Conservation (phyloP, 108 stramenopile genomes). For the Cyclotella kingstonii region DNA sequence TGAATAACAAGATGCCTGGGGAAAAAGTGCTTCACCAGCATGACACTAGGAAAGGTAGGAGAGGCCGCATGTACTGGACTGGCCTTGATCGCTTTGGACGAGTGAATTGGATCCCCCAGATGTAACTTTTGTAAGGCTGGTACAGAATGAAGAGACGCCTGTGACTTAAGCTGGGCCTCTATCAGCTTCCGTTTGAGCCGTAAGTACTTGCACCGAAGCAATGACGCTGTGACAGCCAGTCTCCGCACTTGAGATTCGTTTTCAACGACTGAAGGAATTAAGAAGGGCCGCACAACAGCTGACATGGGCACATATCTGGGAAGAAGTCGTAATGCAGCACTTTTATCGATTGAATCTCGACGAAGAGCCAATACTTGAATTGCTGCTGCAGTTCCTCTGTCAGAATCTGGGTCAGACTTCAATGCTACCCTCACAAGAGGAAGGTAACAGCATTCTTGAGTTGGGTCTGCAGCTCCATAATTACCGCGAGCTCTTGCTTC, state of each 20-base stretch:
- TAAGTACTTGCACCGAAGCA: slow-evolving; percentile 70
- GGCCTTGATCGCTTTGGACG: slow-evolving; percentile 74
- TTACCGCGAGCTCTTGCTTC: slow-evolving; percentile 33
- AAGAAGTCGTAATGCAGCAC: slow-evolving; percentile 73
- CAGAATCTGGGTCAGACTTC: slow-evolving; percentile 60
- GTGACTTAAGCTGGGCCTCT: slow-evolving; percentile 78
- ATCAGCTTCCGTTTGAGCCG: slow-evolving; percentile 74
- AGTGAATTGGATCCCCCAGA: slow-evolving; percentile 74
- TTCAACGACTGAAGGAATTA: slow-evolving; percentile 84
- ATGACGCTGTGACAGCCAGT: slow-evolving; percentile 69
- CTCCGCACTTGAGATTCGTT: slow-evolving; percentile 82
- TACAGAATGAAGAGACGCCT: slow-evolving; percentile 66
- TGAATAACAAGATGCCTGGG: slow-evolving; percentile 80
- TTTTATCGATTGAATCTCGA: slow-evolving; percentile 73
- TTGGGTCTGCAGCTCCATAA: neutral
- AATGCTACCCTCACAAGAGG: slow-evolving; percentile 83
- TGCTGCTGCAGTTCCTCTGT: slow-evolving; percentile 68
- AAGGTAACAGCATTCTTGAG: slow-evolving; percentile 70
- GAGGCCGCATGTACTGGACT: slow-evolving; percentile 65
- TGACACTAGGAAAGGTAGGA: slow-evolving; percentile 77
- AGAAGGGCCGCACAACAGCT: slow-evolving; percentile 70
- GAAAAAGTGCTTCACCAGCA: slow-evolving; percentile 83
- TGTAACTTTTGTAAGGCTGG: slow-evolving; percentile 65
- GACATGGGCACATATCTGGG: slow-evolving; percentile 81
- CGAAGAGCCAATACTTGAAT: slow-evolving; percentile 81